Evolutionary conservation across 2,329 filamentous ascomycete species (phyloP), one percentile per base, ranked within the genome.

Genomic region (Calonectria leucothoes): DNA sequence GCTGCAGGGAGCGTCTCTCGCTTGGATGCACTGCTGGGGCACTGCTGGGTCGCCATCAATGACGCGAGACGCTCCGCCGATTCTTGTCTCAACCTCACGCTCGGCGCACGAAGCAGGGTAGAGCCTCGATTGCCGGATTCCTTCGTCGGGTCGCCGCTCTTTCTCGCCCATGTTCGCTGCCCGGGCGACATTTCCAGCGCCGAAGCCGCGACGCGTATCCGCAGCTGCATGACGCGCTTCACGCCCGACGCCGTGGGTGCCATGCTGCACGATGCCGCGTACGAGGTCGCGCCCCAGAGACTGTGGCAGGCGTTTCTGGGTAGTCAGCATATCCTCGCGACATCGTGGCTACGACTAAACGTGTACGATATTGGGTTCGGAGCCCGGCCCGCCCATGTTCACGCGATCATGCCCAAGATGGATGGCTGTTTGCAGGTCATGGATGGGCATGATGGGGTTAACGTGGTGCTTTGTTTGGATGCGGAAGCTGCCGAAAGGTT

Each of bases 41-140:
- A 64, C 17, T 64, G 39, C 39, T 64, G 59, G 59, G 59, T 64
- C 3, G 59, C 59, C 25, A 64, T 64, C 37, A 64, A 64, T 39
- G 37, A 27, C 6, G 59, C 59, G 10, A 45, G 59, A 14, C 14
- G 25, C 37, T 48, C 37, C 37, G 23, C 15, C 25, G 29, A n/a
- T 4, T 64, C 59, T 1, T 48, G 7, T 48, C 37, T 64, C 7
- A 33, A 64, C 39, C 59, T 64, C 59, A 64, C 59, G 0, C 39
- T 64, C 6, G 59, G 59, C 15, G 59, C 59, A 8, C 37, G 59
- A 1, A 33, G 37, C 10, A 64, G 59, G 29, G 15, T 64, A 4
- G 29, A 48, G 14, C 59, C 59, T 31, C 59, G 37, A 11, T 15
- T 64, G 25, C 59, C 37, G 23, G 59, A 64, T 33, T 20, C 59